Base-by-base conservation (phyloP, 2,329 filamentous ascomycete genomes). In the Nigrograna mackinnonii region DNA sequence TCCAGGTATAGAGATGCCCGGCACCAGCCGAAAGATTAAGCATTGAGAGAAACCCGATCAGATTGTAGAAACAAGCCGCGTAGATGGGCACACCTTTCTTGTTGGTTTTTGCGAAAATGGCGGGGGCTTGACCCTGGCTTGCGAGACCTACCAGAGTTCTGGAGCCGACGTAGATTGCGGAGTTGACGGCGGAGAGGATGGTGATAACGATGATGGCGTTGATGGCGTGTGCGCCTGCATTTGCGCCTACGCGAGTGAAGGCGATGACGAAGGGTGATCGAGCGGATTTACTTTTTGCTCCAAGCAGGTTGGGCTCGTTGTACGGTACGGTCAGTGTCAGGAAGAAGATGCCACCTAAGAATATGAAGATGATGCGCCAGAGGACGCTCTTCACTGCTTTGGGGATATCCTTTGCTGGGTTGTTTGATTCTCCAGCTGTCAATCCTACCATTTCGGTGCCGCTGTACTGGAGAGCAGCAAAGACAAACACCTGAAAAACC, bases 341-440 rank as follows among this genome's bases (percentile, higher is more conserved):
- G 11, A 71, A 71, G 22, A 75, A 62, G 46, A 75, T 61, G 21
- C 72, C 61, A 1, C 69, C 57, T 4, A 66, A 66, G 14, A 74
- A 50, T 32, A 74, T 74, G 18, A 64, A 39, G 17, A 62, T 22
- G 30, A 75, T 71, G 30, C 72, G 69, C 71, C 72, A 74, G 69
- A 96, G 96, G 17, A 96, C 90, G 66, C 95, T 91, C 72, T 95
- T 95, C 58, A 95, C 84, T 11, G 91, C 91, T 0, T 84, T 90
- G 0, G 91, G 91, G 1, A 96, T 77, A 1, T 86, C 88, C 63
- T 94, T 89, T 44, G 86, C 79, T 3, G 87, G 87, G 59, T 90
- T 89, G n/a, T 79, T 82, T 1, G 87, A 87, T 65, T 91, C 87
- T 22, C 87, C 87, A 2, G 87, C 87, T 3, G 87, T 86, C 12